Conservation (phyloP, 345 rosid genomes). For the Euphorbia lathyris region DNA sequence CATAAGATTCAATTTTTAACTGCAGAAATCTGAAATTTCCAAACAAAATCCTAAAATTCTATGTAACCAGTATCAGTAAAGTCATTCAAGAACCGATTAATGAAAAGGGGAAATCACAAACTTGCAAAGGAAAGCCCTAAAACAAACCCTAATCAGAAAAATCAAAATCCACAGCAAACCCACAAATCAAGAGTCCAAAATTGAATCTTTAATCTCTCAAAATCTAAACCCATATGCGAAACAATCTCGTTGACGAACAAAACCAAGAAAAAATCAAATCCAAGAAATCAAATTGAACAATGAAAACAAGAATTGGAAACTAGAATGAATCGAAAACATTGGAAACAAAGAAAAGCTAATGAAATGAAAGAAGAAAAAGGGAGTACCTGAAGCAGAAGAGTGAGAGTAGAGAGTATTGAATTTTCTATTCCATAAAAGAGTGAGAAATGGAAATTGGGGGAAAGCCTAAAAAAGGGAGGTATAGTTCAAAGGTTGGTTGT, state of each 20-base stretch:
- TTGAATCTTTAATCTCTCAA: neutral
- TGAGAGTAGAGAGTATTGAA: neutral
- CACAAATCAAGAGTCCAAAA: conserved; percentile 14
- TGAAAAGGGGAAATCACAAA: neutral
- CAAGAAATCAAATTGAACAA: neutral
- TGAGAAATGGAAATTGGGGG: neutral
- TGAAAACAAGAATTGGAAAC: neutral
- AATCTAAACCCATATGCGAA: conserved; percentile 17
- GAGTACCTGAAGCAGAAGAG: conserved; percentile 15
- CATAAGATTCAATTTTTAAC: neutral
- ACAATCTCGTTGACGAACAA: neutral
- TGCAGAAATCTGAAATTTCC: neutral
- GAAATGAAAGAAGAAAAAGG: neutral
- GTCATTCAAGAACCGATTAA: neutral
- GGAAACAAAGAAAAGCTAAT: neutral
- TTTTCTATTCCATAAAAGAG: neutral
- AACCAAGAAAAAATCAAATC: neutral
- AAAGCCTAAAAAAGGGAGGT: neutral
- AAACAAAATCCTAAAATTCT: neutral
- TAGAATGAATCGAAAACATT: neutral
- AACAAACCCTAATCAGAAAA: conserved; percentile 10
- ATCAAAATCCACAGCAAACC: conserved; percentile 8
- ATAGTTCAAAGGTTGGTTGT: neutral
- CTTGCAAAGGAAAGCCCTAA: neutral
- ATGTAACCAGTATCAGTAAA: too few relatives aligned